These are phyloP conservation scores for Leersia perrieri DNA, from an alignment of 176 grass and related monocot species.

Conservation along the genomic window DNA sequence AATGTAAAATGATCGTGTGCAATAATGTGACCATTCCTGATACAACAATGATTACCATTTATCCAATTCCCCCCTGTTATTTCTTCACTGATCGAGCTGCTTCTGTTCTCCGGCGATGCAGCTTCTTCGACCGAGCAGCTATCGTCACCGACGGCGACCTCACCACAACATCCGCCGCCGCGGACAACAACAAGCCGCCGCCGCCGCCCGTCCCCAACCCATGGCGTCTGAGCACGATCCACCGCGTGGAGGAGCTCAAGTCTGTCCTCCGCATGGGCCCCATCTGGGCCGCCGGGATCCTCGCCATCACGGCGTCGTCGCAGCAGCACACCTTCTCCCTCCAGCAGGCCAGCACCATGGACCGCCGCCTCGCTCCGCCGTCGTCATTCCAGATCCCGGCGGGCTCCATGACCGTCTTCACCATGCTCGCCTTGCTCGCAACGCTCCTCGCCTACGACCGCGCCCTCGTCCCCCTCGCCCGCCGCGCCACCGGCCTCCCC, in stretches of 20 bases:
- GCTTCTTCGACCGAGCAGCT: conserved; percentile 76
- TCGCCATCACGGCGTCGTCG: conserved; percentile 59
- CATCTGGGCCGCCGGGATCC: conserved; percentile 83
- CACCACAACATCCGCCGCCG: not conserved
- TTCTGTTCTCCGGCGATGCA: not conserved
- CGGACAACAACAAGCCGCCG: not conserved
- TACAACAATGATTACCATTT: too few species aligned
- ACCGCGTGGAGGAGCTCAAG: conserved; percentile 84
- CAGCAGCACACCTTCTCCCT: conserved; percentile 76
- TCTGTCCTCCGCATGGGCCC: conserved; percentile 76
- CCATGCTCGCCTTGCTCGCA: conserved; percentile 49
- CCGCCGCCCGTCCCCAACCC: conserved; percentile 17
- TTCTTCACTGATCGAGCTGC: not conserved
- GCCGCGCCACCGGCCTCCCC: conserved; percentile 61
- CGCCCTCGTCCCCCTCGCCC: conserved; percentile 47
- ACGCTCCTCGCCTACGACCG: conserved; percentile 72
- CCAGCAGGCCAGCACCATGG: conserved; percentile 85
- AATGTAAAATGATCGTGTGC: not conserved
- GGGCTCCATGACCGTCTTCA: conserved; percentile 78
- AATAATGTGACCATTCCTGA: not conserved
- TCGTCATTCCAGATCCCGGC: conserved; percentile 73
- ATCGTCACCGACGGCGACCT: conserved; percentile 54
- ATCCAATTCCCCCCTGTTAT: not conserved
- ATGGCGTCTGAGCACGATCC: conserved; percentile 79
- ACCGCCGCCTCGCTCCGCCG: conserved; percentile 45